Evolutionary conservation across 495 filamentous ascomycete species (phyloP).

Genomic region (Haplographium delicatum): DNA sequence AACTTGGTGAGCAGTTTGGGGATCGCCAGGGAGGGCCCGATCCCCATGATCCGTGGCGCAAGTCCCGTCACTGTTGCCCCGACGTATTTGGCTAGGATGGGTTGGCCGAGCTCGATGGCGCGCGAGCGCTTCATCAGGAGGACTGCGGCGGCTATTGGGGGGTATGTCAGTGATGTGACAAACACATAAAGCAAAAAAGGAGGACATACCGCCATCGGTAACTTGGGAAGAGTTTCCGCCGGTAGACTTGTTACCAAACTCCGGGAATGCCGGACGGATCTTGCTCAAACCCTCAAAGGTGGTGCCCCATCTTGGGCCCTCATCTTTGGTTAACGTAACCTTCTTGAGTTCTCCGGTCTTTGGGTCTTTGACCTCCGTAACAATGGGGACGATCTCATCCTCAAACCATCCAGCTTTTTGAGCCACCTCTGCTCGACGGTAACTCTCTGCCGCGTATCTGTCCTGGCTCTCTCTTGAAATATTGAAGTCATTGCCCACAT

Average conservation of each 20-base stretch:
- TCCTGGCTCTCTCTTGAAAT: slow-evolving; percentile 78
- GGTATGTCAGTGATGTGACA: slow-evolving; percentile 25
- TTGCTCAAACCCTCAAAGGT: slow-evolving; percentile 76
- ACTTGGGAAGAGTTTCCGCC: slow-evolving; percentile 97
- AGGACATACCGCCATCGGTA: slow-evolving; percentile 68
- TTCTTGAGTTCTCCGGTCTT: slow-evolving; percentile 72
- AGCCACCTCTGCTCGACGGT: slow-evolving; percentile 76
- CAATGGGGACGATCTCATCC: slow-evolving; percentile 91
- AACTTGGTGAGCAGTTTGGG: slow-evolving; percentile 85
- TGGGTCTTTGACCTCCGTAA: slow-evolving; percentile 71
- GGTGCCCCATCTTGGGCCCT: slow-evolving; percentile 85
- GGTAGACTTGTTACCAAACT: slow-evolving; percentile 81
- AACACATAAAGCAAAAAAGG: background rate
- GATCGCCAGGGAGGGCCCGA: slow-evolving; percentile 88
- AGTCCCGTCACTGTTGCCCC: slow-evolving; percentile 87
- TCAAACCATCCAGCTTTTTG: slow-evolving; percentile 93
- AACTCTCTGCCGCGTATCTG: slow-evolving; percentile 78
- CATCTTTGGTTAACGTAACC: slow-evolving; percentile 76
- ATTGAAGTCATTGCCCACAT: slow-evolving; percentile 87
- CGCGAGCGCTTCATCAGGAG: slow-evolving; percentile 92
- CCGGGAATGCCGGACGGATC: slow-evolving; percentile 85
- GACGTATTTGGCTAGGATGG: slow-evolving; percentile 91
- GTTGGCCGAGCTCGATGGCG: slow-evolving; percentile 81
- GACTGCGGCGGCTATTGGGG: slow-evolving; percentile 73
- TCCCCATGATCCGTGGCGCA: slow-evolving; percentile 92